Conservation (phyloP, 2,329 filamentous ascomycete genomes). For the Fusarium sp. region DNA sequence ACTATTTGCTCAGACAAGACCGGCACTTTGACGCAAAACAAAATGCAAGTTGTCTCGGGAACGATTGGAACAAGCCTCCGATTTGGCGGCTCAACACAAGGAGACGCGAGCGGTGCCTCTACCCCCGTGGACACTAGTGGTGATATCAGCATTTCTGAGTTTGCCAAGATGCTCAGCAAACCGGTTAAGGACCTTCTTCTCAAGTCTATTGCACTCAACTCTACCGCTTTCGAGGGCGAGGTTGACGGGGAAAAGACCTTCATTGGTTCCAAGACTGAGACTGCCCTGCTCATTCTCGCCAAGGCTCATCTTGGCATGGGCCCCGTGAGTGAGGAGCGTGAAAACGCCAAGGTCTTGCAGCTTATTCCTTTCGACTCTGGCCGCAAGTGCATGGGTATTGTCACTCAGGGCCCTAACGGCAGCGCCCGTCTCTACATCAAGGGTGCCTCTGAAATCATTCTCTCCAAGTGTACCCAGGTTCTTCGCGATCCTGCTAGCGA, state of each 20-base stretch:
- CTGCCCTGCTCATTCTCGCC: constrained; percentile 77
- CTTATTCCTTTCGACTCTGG: constrained; percentile 81
- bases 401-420: constrained; percentile 63
- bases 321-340: constrained; percentile 71
- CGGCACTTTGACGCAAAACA: constrained; percentile 74
- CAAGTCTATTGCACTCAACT: constrained; percentile 73
- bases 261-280: constrained; percentile 83
- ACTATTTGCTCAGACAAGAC: constrained; percentile 77
- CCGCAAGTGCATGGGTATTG: constrained; percentile 77
- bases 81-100: constrained; percentile 59
- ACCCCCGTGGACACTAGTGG: constrained; percentile 44
- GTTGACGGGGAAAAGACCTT: constrained; percentile 74
- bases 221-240: constrained; percentile 81
- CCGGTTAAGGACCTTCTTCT: constrained; percentile 64
- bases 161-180: constrained; percentile 57
- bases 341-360: constrained; percentile 69
- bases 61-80: constrained; percentile 66
- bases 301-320: constrained; percentile 75
- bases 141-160: constrained; percentile 59
- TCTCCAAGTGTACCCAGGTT: constrained; percentile 65
- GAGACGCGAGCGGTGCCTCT: constrained; percentile 41
- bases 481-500: constrained; percentile 61
- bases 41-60: constrained; percentile 74
- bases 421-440: constrained; percentile 69
- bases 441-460: constrained; percentile 73